Evolutionary conservation across 768 basidiomycete species (phyloP), one percentile per base, ranked within the genome.

Genomic region (Naganishia kalamii): DNA sequence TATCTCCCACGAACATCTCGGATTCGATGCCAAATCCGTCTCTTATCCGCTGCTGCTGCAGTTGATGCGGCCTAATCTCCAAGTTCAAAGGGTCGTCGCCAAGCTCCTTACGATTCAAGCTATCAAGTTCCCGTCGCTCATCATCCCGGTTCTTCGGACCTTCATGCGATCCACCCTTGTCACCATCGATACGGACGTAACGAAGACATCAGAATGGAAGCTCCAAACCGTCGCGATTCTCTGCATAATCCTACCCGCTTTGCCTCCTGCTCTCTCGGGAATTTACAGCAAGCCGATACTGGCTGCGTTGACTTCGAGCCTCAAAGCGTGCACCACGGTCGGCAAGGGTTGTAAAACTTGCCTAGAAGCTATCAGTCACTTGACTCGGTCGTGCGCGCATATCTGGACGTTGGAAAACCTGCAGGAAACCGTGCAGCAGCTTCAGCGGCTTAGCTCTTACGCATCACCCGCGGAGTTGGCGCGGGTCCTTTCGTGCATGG

Each of bases 331-430:
- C 23, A 23, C 21, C 7, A 47, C 37, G 2, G 44, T 57, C 19
- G 57, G 44, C 8, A 33, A 44, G n/a, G 51, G 40, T 10, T 52
- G 50, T 19, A 46, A 52, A 6, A 59, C 41, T 7, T 46, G 25
- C 25, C 29, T 64, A n/a, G 46, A 62, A 40, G 33, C 60, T 19
- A 41, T 68, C 25, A 47, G 21, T 11, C 27, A 64, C 41, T 29
- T 68, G 25, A 62, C 62, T 4, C 43, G 51, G 23, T 40, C 63
- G 29, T 63, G 62, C 43, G 48, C 66, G n/a, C 66, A 68, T 44
- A 47, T 64, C 11, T 68, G 66, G 66, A 57, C 63, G 19, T 17
- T 32, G 1, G 15, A 59, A 17, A 44, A n/a, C 1, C 60, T 68
- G 5, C 25, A 30, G 1, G 54, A 50, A 19, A 43, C 57, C 19